Evolutionary conservation across 371 early-diverging fungal species (phyloP).

Genomic region (Lichtheimia corymbifera): DNA sequence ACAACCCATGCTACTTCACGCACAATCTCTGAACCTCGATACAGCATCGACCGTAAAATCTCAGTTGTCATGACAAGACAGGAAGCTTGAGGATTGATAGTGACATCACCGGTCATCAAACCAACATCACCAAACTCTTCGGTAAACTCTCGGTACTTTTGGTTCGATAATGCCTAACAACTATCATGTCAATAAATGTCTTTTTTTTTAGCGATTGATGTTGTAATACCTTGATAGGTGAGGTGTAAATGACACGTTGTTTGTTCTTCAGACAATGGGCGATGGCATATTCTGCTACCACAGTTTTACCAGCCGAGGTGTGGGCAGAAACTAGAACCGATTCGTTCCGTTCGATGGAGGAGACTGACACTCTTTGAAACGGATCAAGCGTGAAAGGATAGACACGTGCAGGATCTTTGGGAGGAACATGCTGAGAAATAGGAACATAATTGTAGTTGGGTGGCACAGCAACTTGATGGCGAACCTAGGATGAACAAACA

Average conservation of each 20-base stretch:
- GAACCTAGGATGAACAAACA: conserved; percentile 52
- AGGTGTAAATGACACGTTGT: conserved; percentile 99
- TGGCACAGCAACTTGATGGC: conserved; percentile 96
- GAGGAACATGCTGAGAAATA: conserved; percentile 81
- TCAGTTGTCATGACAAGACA: conserved; percentile 99
- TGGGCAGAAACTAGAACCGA: conserved; percentile 99
- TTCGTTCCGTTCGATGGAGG: conserved; percentile 94
- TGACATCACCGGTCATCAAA: conserved; percentile 99
- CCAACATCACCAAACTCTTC: conserved; percentile 99
- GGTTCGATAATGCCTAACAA: conserved; percentile 94
- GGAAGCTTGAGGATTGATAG: conserved; percentile 96
- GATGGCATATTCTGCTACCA: conserved; percentile 99
- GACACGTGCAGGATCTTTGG: conserved; percentile 80
- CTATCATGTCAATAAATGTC: no score
- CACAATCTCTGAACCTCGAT: conserved; percentile 97
- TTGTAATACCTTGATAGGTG: conserved; percentile 91
- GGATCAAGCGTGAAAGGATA: conserved; percentile 98
- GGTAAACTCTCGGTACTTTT: conserved; percentile 98
- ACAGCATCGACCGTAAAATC: conserved; percentile 99
- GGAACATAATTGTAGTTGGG: conserved; percentile 86
- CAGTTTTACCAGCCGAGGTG: conserved; percentile 99
- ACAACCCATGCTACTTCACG: conserved; percentile 99
- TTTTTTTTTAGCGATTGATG: no score
- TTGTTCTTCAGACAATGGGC: conserved; percentile 91
- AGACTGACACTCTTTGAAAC: conserved; percentile 94